Evolutionary conservation across 148 eudicot species (phyloP).

Genomic region (Salicornia ramosissima): DNA sequence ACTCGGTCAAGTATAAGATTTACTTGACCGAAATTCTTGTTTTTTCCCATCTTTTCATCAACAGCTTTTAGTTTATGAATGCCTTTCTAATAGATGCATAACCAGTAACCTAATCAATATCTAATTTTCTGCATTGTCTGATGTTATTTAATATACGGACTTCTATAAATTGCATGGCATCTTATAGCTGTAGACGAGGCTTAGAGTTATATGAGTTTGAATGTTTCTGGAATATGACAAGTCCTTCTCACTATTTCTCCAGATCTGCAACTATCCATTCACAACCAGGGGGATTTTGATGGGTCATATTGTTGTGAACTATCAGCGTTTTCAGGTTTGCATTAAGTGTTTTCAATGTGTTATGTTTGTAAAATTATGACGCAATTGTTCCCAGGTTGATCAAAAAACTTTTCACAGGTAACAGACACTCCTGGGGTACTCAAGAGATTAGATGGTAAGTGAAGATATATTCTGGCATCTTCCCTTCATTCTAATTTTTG

Average conservation of each 20-base stretch:
- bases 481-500: neutral
- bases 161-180: neutral
- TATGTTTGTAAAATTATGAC: neutral
- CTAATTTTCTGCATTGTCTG: neutral
- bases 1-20: too few relatives aligned
- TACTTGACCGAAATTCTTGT: too few relatives aligned
- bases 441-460: constrained; percentile 70
- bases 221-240: neutral
- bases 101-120: neutral
- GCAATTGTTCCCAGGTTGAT: constrained; percentile 3
- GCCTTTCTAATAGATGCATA: neutral
- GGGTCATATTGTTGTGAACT: constrained; percentile 85
- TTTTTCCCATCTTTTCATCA: too few relatives aligned
- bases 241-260: constrained; percentile 18
- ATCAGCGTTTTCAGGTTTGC: constrained; percentile 81
- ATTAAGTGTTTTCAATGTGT: neutral
- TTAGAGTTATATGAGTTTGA: neutral
- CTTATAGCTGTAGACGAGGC: constrained; percentile 1
- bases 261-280: constrained; percentile 96
- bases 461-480: constrained; percentile 7
- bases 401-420: constrained; percentile 46
- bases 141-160: neutral
- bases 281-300: constrained; percentile 94
- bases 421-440: constrained; percentile 97
- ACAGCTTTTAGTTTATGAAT: neutral